phyloP scores from a whole-genome alignment of 306 rosid genomes.

The Oxytropis ochrocephala region DNA sequence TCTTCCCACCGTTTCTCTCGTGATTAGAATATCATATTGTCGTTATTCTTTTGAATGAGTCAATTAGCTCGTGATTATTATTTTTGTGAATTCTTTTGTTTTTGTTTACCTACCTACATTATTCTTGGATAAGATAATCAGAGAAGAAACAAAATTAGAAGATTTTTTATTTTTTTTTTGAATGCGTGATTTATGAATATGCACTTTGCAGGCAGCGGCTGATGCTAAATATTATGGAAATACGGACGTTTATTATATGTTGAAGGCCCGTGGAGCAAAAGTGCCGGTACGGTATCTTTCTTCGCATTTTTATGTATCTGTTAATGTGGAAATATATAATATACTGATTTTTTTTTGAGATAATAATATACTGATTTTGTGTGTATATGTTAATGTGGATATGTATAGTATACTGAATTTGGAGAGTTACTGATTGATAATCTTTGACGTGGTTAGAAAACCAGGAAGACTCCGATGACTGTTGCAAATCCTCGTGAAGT shows the following conservation, averaged over 20 bases:
- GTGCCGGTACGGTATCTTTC: conserved; percentile 49
- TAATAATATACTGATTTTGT: too few relatives aligned
- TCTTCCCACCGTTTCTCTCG: background rate
- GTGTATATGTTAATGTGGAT: background rate
- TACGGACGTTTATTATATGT: conserved; percentile 62
- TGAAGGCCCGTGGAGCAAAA: conserved; percentile 95
- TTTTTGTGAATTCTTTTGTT: background rate
- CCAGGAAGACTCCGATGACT: conserved; percentile 90
- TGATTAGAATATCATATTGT: background rate
- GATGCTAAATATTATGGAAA: conserved; percentile 92
- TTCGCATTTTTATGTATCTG: background rate
- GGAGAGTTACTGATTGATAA: conserved; percentile 8
- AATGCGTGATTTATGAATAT: conserved; percentile 12
- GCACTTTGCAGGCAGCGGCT: conserved; percentile 80
- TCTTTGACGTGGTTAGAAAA: conserved; percentile 49
- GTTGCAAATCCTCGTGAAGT: conserved; percentile 98
- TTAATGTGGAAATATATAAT: too few relatives aligned
- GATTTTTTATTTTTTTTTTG: background rate
- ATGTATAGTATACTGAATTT: background rate
- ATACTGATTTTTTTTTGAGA: background rate
- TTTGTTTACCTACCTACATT: background rate
- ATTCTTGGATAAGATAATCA: background rate
- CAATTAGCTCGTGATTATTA: background rate
- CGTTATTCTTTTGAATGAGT: background rate
- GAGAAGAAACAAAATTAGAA: background rate